A percentile compares a stretch with the other conserved stretches of the same genome.
Evolutionary conservation across 129 eudicot genomes (phyloP).

Genomic region (Solidago caesia): DNA sequence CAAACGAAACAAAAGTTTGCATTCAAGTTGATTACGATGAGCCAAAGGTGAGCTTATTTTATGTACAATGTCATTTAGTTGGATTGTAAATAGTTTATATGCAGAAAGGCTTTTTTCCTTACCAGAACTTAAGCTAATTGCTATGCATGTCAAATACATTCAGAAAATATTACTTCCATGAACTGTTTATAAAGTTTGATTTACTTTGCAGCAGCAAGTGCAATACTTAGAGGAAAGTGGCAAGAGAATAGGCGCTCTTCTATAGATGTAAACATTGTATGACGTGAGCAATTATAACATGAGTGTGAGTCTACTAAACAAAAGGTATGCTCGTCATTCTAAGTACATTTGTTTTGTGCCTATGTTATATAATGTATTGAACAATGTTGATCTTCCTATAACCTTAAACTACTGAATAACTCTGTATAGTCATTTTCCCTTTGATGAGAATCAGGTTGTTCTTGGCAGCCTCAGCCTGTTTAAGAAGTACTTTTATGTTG

Average conservation of each 20-base stretch:
- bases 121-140: conserved; percentile 18
- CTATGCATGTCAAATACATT: neutral
- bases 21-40: neutral
- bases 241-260: conserved; percentile 61
- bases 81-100: conserved; percentile 71
- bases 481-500: conserved; percentile 82
- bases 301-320: conserved; percentile 71
- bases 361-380: too few species aligned
- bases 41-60: too few species aligned
- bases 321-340: conserved; percentile 46
- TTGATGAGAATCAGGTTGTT: conserved; percentile 41
- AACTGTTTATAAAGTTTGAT: neutral
- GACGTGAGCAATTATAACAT: conserved; percentile 79
- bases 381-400: too few species aligned
- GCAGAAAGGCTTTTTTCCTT: conserved; percentile 54
- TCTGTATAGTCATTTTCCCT: neutral
- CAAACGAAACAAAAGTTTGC: neutral
- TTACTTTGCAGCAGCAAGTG: conserved; percentile 56
- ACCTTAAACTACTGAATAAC: too few species aligned
- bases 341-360: neutral
- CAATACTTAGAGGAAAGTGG: conserved; percentile 79
- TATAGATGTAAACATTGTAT: conserved; percentile 59
- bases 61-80: conserved; percentile 46
- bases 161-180: conserved; percentile 9
- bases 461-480: conserved; percentile 58